phyloP scores from a whole-genome alignment of 345 rosid genomes.

The Leavenworthia alabamica region DNA sequence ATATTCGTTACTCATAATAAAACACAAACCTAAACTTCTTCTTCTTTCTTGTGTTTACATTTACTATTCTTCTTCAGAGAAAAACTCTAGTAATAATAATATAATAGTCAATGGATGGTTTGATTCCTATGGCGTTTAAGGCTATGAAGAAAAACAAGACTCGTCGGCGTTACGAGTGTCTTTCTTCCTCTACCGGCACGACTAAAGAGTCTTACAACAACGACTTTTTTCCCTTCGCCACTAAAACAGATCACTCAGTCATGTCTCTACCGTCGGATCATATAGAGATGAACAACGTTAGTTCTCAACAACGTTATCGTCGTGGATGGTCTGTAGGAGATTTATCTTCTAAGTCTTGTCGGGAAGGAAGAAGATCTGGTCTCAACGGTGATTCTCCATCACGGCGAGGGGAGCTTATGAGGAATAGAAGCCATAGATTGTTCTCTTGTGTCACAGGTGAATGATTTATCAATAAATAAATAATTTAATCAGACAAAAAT shows the following conservation, averaged over 20 bases:
- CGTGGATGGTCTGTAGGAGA: constrained; percentile 27
- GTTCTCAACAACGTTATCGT: constrained; percentile 6
- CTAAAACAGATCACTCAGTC: not conserved
- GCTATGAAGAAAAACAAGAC: constrained; percentile 53
- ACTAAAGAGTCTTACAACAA: constrained; percentile 2
- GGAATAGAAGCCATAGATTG: constrained; percentile 64
- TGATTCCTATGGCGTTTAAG: constrained; percentile 59
- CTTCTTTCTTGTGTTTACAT: not conserved
- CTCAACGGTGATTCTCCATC: constrained; percentile 16
- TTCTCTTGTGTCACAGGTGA: constrained; percentile 43
- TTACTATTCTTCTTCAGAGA: not conserved
- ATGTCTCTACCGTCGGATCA: constrained; percentile 10
- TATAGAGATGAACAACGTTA: constrained; percentile 17
- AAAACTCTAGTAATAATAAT: not conserved
- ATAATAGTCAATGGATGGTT: constrained; percentile 56
- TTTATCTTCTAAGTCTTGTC: constrained; percentile 20
- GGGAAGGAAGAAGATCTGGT: constrained; percentile 21
- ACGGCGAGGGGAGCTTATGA: constrained; percentile 34
- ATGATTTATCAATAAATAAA: constrained; percentile 11
- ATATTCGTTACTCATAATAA: not conserved
- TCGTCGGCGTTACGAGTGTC: constrained; percentile 58
- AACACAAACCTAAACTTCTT: not conserved
- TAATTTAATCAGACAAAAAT: too few relatives aligned
- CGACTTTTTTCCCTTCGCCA: constrained; percentile 5
- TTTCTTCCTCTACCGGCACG: constrained; percentile 37